Base-by-base conservation (phyloP, 2,329 filamentous ascomycete genomes). In the Diplodia corticola region DNA sequence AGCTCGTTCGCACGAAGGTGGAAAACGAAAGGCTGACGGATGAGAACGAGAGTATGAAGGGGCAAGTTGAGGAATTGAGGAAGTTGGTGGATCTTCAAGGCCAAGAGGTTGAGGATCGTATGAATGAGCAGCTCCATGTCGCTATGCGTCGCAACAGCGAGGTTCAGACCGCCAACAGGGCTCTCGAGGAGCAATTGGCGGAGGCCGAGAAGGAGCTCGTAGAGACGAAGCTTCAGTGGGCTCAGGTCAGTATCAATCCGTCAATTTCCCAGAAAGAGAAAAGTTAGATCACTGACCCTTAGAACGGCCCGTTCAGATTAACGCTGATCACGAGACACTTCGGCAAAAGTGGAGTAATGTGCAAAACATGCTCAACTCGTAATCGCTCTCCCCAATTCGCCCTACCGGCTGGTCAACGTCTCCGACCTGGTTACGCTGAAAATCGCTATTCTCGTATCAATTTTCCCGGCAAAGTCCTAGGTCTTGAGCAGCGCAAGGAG, bases 161-260 rank as follows among this genome's bases (percentile, higher is more conserved):
- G 73, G 93, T 98, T 7, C 93, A 98, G 74, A 93, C 96, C 72
- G 92, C 97, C 80, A 99, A 98, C 74, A 85, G 91, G 68, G 87
- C 85, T 67, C 81, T 99, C 71, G 93, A 97, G 79, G 94, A 96
- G 75, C 91, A 95, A 73, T 86, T 97, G 85, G 85, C 87, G 5
- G 93, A 97, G 71, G 91, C 98, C 82, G 95, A 98, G 82, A 91
- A 93, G 78, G 89, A 93, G 77, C 82, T 99, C 70, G 94, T 99
- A 69, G 88, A 90, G 75, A 95, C 93, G 1, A 99, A 99, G 85
- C 91, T 99, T 91, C 87, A 88, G 74, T 93, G 93, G 81, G 95
- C 95, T 64, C 92, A 97, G 89, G 94, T 97, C 84, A 83, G 89
- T 82, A 40, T 48, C 44, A 33, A 9, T 13, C 46, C 30, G 6